Evolutionary conservation across 108 stramenopile genomes (phyloP).

Genomic region (Fragilariopsis cylindrus): DNA sequence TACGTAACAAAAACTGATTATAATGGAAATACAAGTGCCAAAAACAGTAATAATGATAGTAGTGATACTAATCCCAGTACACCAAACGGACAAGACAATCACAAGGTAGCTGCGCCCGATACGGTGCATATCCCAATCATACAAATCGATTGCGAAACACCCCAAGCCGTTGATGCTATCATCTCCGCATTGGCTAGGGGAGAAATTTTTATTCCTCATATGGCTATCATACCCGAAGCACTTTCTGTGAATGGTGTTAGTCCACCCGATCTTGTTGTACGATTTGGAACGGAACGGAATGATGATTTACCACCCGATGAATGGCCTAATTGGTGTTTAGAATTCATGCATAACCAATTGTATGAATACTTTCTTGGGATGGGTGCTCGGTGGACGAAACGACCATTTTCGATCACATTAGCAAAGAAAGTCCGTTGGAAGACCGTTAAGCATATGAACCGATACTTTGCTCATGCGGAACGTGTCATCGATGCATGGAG

Average conservation of each 20-base stretch:
- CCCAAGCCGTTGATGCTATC: conserved; percentile 60
- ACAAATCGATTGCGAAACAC: conserved; percentile 68
- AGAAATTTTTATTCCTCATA: conserved; percentile 89
- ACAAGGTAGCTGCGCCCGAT: conserved; percentile 78
- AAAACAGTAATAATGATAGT: not conserved
- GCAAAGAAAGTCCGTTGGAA: conserved; percentile 86
- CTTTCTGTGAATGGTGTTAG: conserved; percentile 72
- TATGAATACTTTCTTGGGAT: conserved; percentile 77
- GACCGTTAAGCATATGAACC: conserved; percentile 92
- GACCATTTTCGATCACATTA: conserved; percentile 84
- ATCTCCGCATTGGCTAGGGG: conserved; percentile 76
- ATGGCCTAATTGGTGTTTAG: conserved; percentile 90
- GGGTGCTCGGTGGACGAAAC: conserved; percentile 76
- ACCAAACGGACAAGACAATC: conserved; percentile 26
- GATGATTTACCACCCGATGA: conserved; percentile 87
- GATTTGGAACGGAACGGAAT: conserved; percentile 86
- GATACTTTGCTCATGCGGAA: conserved; percentile 86
- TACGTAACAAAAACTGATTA: not conserved
- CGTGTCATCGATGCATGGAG: conserved; percentile 84
- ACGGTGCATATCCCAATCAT: conserved; percentile 88
- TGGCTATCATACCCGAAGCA: conserved; percentile 80
- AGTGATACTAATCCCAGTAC: not conserved
- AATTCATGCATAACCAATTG: conserved; percentile 90
- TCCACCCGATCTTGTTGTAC: conserved; percentile 81
- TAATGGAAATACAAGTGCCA: not conserved